Base-by-base conservation (phyloP, 2,329 filamentous ascomycete genomes). In the Colletotrichum sp. region DNA sequence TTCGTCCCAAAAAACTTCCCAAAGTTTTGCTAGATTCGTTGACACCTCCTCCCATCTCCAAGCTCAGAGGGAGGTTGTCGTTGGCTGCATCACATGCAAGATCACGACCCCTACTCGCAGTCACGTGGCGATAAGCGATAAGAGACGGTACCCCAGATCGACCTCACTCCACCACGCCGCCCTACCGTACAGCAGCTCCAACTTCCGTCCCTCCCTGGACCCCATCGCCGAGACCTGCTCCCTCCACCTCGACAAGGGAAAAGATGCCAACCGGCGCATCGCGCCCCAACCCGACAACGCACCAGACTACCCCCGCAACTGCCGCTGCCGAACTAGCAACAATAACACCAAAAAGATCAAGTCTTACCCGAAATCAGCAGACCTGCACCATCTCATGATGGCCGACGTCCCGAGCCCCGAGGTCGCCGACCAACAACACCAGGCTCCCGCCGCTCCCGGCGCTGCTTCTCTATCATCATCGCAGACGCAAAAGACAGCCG, bases 81-180 rank as follows among this genome's bases (percentile, higher is more conserved):
- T 32, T 32, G n/a, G 36, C 39, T 58, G 52, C 39, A 48, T 68
- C 74, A 76, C 74, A 76, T 76, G 74, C 74, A 55, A 60, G 18
- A 71, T 68, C 75, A 75, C 66, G 22, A 32, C n/a, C 13, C 13
- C 67, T 28, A 32, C 48, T 30, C 52, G 12, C 48, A 13, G 30
- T 77, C 76, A 77, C 76, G 76, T 77, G 76, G 22, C 1, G 71
- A 77, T 77, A 75, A 8, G 27, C 67, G 76, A 77, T 77, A 75
- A 77, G 76, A 58, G 5, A 1, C 7, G 13, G 3, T 61, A 61
- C 74, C 39, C 58, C 71, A 30, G 70, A 58, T 43, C 28, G 25
- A 48, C 75, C 55, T 32, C 66, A 22, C 66, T 67, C 74, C 70
- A 76, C 74, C 60, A 75, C 75, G 76, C 62, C 76, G 52, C 60